Evolutionary conservation across 495 filamentous ascomycete species (phyloP).

Genomic region (Lentithecium fluviatile): DNA sequence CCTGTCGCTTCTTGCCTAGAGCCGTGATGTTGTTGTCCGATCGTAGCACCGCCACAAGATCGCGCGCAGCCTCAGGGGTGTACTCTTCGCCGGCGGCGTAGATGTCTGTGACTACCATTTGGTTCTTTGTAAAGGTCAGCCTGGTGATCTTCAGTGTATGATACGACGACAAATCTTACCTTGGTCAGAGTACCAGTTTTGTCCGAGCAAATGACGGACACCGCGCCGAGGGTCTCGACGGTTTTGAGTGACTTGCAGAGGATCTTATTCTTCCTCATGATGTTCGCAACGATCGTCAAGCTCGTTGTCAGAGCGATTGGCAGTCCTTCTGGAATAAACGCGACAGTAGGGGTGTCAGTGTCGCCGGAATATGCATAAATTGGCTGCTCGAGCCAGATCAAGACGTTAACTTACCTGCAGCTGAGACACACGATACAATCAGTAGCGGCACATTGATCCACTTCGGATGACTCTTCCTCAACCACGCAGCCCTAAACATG

Average conservation of each 20-base stretch:
- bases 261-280: conserved; percentile 63
- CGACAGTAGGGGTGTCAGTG: conserved; percentile 55
- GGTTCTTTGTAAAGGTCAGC: neutral
- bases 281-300: conserved; percentile 59
- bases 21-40: neutral
- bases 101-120: conserved; percentile 24
- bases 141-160: neutral
- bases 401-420: no score
- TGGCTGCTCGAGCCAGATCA: no score
- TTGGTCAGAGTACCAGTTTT: conserved; percentile 69
- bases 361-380: no score
- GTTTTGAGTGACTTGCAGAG: conserved; percentile 66
- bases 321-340: conserved; percentile 71
- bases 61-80: conserved; percentile 24
- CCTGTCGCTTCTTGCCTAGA: conserved; percentile 1
- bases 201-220: conserved; percentile 66
- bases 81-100: conserved; percentile 28
- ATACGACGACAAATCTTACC: conserved; percentile 13
- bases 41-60: conserved; percentile 12
- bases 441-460: conserved; percentile 70
- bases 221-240: conserved; percentile 67
- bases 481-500: conserved; percentile 59
- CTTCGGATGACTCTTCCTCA: conserved; percentile 56
- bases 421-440: conserved; percentile 60
- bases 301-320: conserved; percentile 61